These are phyloP conservation scores for Ocimum tenuiflorum DNA, from an alignment of 257 asterid species.

Conservation along the genomic window DNA sequence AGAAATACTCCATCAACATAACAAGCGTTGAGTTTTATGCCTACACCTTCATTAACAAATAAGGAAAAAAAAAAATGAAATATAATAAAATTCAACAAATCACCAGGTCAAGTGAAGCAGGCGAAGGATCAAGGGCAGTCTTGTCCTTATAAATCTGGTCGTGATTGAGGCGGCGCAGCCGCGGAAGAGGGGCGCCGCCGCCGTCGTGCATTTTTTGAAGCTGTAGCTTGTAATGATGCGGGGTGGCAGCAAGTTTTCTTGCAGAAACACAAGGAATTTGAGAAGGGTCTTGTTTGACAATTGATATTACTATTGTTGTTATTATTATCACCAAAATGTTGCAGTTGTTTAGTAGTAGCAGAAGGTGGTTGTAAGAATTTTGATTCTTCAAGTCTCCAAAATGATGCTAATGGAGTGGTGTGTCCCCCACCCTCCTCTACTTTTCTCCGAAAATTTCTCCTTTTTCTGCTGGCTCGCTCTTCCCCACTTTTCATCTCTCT, in stretches of 20 bases:
- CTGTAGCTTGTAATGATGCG: constrained; percentile 48
- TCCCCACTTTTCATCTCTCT: constrained; percentile 57
- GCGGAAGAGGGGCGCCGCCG: constrained; percentile 35
- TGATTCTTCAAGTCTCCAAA: constrained; percentile 43
- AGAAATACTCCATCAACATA: not conserved
- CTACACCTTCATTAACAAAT: not conserved
- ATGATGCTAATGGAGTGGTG: constrained; percentile 68
- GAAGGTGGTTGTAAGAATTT: constrained; percentile 10
- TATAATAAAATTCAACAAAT: not conserved
- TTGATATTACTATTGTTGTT: no score
- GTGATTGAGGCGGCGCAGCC: constrained; percentile 57
- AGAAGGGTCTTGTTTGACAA: constrained; percentile 17
- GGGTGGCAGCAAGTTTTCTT: constrained; percentile 77
- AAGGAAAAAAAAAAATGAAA: not conserved
- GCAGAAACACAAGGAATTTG: constrained; percentile 45
- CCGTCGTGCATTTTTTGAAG: constrained; percentile 58
- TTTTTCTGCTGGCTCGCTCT: constrained; percentile 65
- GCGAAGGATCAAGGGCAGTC: constrained; percentile 52
- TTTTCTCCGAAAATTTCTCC: constrained; percentile 66
- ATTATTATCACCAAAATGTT: constrained; percentile 14
- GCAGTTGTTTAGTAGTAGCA: constrained; percentile 6
- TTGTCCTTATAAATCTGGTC: constrained; percentile 39
- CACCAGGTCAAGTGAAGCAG: constrained; percentile 66
- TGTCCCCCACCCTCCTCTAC: constrained; percentile 82
- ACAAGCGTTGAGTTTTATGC: not conserved